Evolutionary conservation across 179 eudicot genomes (phyloP), one percentile per base, ranked within the genome.

Genomic region (Gypsophila paniculata): DNA sequence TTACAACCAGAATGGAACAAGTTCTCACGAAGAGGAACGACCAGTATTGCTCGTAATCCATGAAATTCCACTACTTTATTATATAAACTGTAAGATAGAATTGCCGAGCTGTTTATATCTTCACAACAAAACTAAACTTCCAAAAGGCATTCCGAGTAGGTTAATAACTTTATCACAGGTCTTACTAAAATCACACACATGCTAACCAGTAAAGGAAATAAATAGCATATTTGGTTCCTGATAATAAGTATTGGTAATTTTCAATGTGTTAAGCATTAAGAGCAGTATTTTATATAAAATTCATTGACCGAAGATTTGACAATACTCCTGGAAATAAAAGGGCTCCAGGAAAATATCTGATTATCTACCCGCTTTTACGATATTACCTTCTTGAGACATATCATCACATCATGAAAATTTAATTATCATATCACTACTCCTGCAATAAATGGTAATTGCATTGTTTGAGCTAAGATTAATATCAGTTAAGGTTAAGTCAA

Each of bases 141-240:
- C 6, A 42, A 63, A 38, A 36, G 17, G 2, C 36, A 6, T n/a
- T 3, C 22, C 34, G 11, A 11, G 53, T 62, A 62, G 67, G 25
- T 39, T 19, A 65, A 65, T 3, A 65, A 65, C 36, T 42, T 42
- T 42, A 19, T 18, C 18, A 62, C 9, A 36, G 23, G 9, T 34
- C 15, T 36, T 6, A 19, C 39, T 38, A 19, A 18, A 46, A 5
- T 15, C 34, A 29, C 34, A 22, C 13, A 22, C 15, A 66, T 44
- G 55, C 70, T 42, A 66, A 65, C 15, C 17, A 65, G 17, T 65
- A 14, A 13, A 5, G 53, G 69, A 39, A 10, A 65, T 65, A 62
- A 17, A 39, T 39, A 46, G 34, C 70, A 66, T 53, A 66, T 8
- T 66, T 66, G 55, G 36, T 29, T 13, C 11, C 21, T 46, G 12